Evolutionary conservation across 495 filamentous ascomycete species (phyloP).

Genomic region (Penicillium verhagenii): DNA sequence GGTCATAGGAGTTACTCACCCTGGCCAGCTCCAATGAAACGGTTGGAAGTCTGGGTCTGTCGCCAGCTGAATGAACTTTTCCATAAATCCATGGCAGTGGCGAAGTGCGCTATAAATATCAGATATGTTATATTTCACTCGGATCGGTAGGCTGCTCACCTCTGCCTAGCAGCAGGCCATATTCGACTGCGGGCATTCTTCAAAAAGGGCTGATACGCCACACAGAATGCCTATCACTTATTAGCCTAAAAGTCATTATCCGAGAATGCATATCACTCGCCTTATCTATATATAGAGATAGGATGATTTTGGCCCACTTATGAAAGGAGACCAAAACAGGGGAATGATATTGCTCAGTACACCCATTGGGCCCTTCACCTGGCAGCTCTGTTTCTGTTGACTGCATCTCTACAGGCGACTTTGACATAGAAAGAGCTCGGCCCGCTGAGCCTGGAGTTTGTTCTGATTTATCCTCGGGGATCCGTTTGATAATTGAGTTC

Average conservation of each 20-base stretch:
- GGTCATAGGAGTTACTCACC: constrained; percentile 18
- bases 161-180: constrained; percentile 53
- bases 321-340: constrained; percentile 45
- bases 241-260: background rate
- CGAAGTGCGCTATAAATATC: constrained; percentile 46
- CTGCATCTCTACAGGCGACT: constrained; percentile 28
- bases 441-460: constrained; percentile 16
- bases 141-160: constrained; percentile 24
- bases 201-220: constrained; percentile 55
- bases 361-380: constrained; percentile 37
- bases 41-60: constrained; percentile 54
- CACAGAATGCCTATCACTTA: constrained; percentile 44
- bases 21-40: constrained; percentile 60
- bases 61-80: constrained; percentile 52
- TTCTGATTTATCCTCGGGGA: constrained; percentile 28
- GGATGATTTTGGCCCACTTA: constrained; percentile 47
- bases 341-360: constrained; percentile 46
- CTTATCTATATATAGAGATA: constrained; percentile 48
- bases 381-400: constrained; percentile 34
- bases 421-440: constrained; percentile 29
- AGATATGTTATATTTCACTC: constrained; percentile 3
- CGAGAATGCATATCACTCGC: constrained; percentile 12
- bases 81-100: constrained; percentile 55
- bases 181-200: constrained; percentile 56
- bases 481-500: constrained; percentile 43